A percentile compares a stretch with the other conserved stretches of the same genome.
Evolutionary conservation across 164 flowering plant genomes (phyloP).

Genomic region (Chloranthus sessilifolius): DNA sequence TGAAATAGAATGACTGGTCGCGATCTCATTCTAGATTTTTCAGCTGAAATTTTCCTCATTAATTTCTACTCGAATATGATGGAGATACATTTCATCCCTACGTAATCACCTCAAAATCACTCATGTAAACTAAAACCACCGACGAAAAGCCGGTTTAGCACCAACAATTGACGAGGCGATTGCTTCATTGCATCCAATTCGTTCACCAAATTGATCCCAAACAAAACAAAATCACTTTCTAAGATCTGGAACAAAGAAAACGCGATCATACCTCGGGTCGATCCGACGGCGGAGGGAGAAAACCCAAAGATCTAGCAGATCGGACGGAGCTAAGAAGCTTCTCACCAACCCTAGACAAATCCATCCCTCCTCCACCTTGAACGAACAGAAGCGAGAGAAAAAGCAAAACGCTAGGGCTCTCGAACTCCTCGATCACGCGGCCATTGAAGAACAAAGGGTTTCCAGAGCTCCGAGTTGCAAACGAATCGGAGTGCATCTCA

Average conservation of each 20-base stretch:
- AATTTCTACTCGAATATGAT: too few species aligned
- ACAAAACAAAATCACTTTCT: too few species aligned
- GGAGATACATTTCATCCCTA: too few species aligned
- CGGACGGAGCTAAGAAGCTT: conserved; percentile 87
- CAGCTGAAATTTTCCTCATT: too few species aligned
- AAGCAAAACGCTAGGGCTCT: conserved; percentile 52
- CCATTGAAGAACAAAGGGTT: conserved; percentile 38
- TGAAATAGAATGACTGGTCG: too few species aligned
- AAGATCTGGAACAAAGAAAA: not conserved
- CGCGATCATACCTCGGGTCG: conserved; percentile 76
- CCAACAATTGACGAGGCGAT: too few species aligned
- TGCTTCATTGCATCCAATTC: not conserved
- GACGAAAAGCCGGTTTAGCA: too few species aligned
- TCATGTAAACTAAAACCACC: too few species aligned
- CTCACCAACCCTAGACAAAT: conserved; percentile 92
- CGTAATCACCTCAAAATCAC: too few species aligned
- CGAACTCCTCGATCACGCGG: conserved; percentile 41
- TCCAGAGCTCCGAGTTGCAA: too few species aligned
- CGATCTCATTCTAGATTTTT: too few species aligned
- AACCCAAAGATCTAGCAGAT: conserved; percentile 88
- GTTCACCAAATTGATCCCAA: not conserved
- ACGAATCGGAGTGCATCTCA: too few species aligned
- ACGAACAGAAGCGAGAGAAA: conserved; percentile 51
- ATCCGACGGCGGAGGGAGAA: conserved; percentile 68
- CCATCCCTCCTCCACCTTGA: conserved; percentile 78